These are phyloP conservation scores for Rhizopus arrhizus DNA, from an alignment of 371 early-diverging fungal genomes.

Conservation along the genomic window DNA sequence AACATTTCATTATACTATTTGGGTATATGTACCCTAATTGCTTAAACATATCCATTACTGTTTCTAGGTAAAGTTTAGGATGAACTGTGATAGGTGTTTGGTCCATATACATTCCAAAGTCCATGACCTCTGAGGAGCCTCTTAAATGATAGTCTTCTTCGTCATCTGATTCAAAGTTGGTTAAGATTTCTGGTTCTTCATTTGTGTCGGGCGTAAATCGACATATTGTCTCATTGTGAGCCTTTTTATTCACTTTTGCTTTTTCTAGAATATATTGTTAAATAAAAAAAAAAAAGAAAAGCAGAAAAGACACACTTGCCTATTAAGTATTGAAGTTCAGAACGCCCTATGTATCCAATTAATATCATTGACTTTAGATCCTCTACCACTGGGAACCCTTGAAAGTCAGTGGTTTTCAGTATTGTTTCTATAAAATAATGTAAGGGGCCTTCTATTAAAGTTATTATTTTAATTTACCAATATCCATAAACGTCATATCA, in stretches of 20 bases:
- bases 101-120: slow-evolving; percentile 79
- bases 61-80: slow-evolving; percentile 80
- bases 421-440: slow-evolving; percentile 42
- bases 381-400: slow-evolving; percentile 89
- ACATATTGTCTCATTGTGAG: slow-evolving; percentile 57
- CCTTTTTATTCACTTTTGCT: slow-evolving; percentile 49
- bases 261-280: slow-evolving; percentile 36
- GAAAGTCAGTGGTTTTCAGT: slow-evolving; percentile 54
- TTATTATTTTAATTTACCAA: slow-evolving; percentile 29
- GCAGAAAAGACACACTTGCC: slow-evolving; percentile 30
- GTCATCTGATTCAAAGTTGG: slow-evolving; percentile 19
- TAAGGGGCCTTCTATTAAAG: not conserved
- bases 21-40: slow-evolving; percentile 70
- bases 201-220: slow-evolving; percentile 55
- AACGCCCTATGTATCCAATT: slow-evolving; percentile 81
- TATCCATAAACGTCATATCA: slow-evolving; percentile 47
- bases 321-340: slow-evolving; percentile 74
- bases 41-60: slow-evolving; percentile 89
- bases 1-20: slow-evolving; percentile 4
- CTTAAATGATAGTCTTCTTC: slow-evolving; percentile 27
- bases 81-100: slow-evolving; percentile 86
- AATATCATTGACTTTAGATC: slow-evolving; percentile 63
- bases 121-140: slow-evolving; percentile 57
- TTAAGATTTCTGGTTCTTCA: slow-evolving; percentile 36
- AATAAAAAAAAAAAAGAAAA: not conserved